phyloP scores from a whole-genome alignment of 768 basidiomycete genomes.

The Kwoniella europaea region DNA sequence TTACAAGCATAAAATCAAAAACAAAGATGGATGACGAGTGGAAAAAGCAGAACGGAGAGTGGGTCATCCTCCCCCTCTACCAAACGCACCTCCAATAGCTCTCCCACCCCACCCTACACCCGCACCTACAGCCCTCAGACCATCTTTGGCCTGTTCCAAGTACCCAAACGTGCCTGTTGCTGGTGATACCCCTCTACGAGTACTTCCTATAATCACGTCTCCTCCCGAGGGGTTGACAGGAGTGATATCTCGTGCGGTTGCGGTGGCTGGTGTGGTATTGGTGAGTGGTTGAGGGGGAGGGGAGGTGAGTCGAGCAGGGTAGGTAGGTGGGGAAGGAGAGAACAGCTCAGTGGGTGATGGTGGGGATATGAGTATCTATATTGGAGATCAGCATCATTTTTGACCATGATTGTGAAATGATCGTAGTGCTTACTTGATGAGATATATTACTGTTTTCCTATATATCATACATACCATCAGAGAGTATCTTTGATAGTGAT shows the following conservation, averaged over 20 bases:
- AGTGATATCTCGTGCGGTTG: constrained; percentile 17
- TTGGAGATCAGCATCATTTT: neutral
- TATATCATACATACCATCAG: no score
- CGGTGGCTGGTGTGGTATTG: constrained; percentile 22
- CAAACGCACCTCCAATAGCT: constrained; percentile 29
- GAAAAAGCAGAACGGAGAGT: neutral
- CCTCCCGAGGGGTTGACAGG: constrained; percentile 3
- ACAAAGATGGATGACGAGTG: neutral
- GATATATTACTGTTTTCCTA: constrained; percentile 33
- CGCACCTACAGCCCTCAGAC: constrained; percentile 48
- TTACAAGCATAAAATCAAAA: neutral
- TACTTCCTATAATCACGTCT: constrained; percentile 5
- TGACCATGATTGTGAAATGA: neutral
- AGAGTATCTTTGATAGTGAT: no score
- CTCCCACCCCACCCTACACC: constrained; percentile 49
- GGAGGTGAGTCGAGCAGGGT: constrained; percentile 36
- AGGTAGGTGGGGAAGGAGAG: constrained; percentile 36
- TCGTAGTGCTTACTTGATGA: constrained; percentile 22
- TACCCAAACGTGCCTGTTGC: constrained; percentile 40
- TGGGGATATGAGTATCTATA: constrained; percentile 46
- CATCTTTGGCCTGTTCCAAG: constrained; percentile 54
- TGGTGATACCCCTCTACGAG: constrained; percentile 25
- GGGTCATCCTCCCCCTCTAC: constrained; percentile 18
- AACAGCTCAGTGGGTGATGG: constrained; percentile 51
- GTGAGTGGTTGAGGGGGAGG: constrained; percentile 32